These are phyloP conservation scores for Rhodotorula sp. DNA, from an alignment of 1,284 basidiomycete genomes.

Conservation along the genomic window DNA sequence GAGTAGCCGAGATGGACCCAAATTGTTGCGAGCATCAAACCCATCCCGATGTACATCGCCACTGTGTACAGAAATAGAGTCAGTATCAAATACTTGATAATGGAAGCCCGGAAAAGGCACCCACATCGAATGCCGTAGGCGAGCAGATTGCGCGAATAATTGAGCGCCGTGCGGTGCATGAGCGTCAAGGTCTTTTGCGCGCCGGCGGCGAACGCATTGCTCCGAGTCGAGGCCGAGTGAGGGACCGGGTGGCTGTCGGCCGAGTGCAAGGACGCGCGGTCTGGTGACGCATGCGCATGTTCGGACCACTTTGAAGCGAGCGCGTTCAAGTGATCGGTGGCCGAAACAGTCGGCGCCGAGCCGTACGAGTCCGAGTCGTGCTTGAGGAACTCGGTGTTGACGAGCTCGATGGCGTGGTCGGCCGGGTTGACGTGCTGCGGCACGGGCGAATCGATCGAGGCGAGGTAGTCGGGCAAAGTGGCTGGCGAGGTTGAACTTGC, in stretches of 20 bases:
- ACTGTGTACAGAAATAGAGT: conserved; percentile 22
- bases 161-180: conserved; percentile 38
- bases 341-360: background rate
- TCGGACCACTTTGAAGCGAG: conserved; percentile 9
- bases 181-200: conserved; percentile 32
- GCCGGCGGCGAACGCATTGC: background rate
- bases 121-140: conserved; percentile 60
- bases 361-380: background rate
- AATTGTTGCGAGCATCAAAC: conserved; percentile 20
- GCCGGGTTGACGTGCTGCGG: conserved; percentile 45
- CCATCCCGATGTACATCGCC: conserved; percentile 58
- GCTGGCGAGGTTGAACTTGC: background rate
- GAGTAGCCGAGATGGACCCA: conserved; percentile 58
- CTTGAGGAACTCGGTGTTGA: conserved; percentile 46
- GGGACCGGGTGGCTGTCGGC: background rate
- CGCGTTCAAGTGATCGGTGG: background rate
- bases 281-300: background rate
- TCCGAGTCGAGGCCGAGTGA: background rate
- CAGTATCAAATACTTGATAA: background rate
- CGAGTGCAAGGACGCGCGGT: background rate
- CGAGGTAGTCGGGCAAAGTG: conserved; percentile 42
- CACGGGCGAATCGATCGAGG: conserved; percentile 36
- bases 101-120: no score
- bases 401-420: conserved; percentile 45
- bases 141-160: conserved; percentile 54